Evolutionary conservation across 2,329 filamentous ascomycete species (phyloP).

Genomic region (Exophiala alcalophila): DNA sequence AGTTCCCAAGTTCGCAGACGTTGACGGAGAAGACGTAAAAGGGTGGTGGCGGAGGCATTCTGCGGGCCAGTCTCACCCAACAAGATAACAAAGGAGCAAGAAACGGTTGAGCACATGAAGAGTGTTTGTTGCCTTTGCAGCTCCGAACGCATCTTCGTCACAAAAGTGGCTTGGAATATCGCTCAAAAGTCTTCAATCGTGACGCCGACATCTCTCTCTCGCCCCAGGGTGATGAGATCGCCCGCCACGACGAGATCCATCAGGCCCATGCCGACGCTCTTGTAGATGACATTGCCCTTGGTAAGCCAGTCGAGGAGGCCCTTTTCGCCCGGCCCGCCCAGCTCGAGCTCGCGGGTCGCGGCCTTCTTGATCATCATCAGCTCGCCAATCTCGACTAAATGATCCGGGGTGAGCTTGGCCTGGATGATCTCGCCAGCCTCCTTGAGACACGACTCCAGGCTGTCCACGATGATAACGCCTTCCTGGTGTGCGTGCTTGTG

Average conservation of each 20-base stretch:
- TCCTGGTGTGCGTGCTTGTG: slow-evolving; percentile 56
- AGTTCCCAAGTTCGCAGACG: no score
- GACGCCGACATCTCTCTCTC: slow-evolving; percentile 54
- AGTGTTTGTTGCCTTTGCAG: no score
- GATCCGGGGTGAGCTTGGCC: slow-evolving; percentile 66
- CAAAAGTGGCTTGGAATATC: no score
- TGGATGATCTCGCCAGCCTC: slow-evolving; percentile 86
- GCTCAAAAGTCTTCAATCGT: slow-evolving; percentile 43
- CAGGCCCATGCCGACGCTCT: slow-evolving; percentile 65
- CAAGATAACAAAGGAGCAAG: no score
- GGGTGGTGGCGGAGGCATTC: no score
- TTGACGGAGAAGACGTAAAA: no score
- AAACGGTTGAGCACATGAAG: no score
- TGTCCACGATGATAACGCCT: slow-evolving; percentile 62
- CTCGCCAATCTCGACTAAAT: slow-evolving; percentile 85
- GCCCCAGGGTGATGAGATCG: slow-evolving; percentile 57
- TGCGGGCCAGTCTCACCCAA: no score
- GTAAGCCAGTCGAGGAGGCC: slow-evolving; percentile 58
- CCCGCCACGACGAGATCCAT: slow-evolving; percentile 66
- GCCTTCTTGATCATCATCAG: slow-evolving; percentile 63
- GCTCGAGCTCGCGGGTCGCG: slow-evolving; percentile 37
- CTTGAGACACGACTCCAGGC: slow-evolving; percentile 71
- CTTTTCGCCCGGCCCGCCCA: slow-evolving; percentile 40
- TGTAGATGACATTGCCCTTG: slow-evolving; percentile 65
- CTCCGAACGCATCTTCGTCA: no score